A percentile compares a stretch with the other conserved stretches of the same genome.
These are phyloP conservation scores for Asterophora lycoperdoides DNA, from an alignment of 768 basidiomycete species.

Conservation along the genomic window DNA sequence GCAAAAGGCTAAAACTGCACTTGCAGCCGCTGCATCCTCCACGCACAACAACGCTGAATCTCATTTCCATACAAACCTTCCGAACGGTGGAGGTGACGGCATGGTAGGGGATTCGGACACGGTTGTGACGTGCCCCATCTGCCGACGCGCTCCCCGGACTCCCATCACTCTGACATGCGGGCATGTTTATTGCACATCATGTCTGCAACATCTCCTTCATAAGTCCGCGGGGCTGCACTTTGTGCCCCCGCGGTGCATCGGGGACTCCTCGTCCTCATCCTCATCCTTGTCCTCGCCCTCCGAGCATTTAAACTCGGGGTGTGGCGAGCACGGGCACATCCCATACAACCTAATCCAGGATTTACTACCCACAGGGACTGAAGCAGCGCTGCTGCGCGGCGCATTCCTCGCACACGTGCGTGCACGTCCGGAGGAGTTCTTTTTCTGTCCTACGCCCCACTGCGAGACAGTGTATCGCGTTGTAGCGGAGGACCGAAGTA, in stretches of 20 bases:
- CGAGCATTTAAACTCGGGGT: too few relatives aligned
- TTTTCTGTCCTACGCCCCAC: constrained; percentile 50
- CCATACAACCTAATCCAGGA: constrained; percentile 36
- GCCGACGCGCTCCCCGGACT: constrained; percentile 31
- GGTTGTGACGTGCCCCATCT: constrained; percentile 34
- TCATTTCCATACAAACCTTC: background rate
- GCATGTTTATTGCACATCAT: constrained; percentile 49
- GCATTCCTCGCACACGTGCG: constrained; percentile 43
- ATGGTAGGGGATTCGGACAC: too few relatives aligned
- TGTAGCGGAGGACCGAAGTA: constrained; percentile 2
- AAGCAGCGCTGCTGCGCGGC: constrained; percentile 35
- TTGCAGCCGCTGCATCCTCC: background rate
- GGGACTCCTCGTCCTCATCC: too few relatives aligned
- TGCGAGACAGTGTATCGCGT: constrained; percentile 46
- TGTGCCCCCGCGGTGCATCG: constrained; percentile 36
- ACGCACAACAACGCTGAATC: background rate
- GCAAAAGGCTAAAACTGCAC: constrained; percentile 2
- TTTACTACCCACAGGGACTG: constrained; percentile 34
- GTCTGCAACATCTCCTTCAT: constrained; percentile 42
- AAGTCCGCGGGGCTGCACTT: constrained; percentile 26
- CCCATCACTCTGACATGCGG: constrained; percentile 39
- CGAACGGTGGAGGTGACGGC: background rate
- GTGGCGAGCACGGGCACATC: constrained; percentile 16
- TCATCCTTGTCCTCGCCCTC: too few relatives aligned
- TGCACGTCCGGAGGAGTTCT: constrained; percentile 34